phyloP scores from a whole-genome alignment of 495 filamentous ascomycete species.

The Acidiella bohemica region DNA sequence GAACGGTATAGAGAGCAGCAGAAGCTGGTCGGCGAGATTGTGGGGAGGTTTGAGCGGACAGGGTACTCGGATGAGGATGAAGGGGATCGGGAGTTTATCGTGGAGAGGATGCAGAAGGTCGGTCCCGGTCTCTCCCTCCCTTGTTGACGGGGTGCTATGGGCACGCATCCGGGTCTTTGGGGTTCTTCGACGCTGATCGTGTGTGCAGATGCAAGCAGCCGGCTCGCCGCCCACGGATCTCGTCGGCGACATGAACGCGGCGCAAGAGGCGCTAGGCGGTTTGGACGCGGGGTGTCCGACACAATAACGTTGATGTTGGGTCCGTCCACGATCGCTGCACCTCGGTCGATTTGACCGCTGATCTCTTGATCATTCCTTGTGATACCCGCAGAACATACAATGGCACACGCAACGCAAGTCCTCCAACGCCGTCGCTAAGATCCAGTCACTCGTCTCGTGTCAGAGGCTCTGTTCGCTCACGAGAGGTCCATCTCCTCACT shows the following conservation, averaged over 20 bases:
- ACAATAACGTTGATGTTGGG: slow-evolving; percentile 38
- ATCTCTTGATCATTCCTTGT: neutral
- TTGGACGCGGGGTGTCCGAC: slow-evolving; percentile 59
- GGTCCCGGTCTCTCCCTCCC: slow-evolving; percentile 17
- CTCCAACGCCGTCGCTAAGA: slow-evolving; percentile 12
- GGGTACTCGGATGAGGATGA: slow-evolving; percentile 69
- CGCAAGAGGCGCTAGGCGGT: slow-evolving; percentile 55
- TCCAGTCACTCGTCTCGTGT: neutral
- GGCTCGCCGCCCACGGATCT: slow-evolving; percentile 83
- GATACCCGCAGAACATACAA: neutral
- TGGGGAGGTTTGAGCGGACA: slow-evolving; percentile 67
- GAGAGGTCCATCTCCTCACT: slow-evolving; percentile 16
- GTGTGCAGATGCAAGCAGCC: slow-evolving; percentile 72
- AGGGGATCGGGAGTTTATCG: slow-evolving; percentile 78
- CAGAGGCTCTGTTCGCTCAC: neutral
- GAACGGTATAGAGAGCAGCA: slow-evolving; percentile 72
- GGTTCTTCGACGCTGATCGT: slow-evolving; percentile 1
- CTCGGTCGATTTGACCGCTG: neutral
- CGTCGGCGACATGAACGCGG: slow-evolving; percentile 72
- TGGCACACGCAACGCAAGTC: neutral
- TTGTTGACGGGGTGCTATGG: slow-evolving; percentile 1
- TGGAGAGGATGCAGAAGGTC: slow-evolving; percentile 95
- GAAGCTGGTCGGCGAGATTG: slow-evolving; percentile 70
- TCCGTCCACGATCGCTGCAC: neutral
- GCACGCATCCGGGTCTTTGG: neutral